Conservation (phyloP, 495 filamentous ascomycete genomes). For the Penicillium canescens region DNA sequence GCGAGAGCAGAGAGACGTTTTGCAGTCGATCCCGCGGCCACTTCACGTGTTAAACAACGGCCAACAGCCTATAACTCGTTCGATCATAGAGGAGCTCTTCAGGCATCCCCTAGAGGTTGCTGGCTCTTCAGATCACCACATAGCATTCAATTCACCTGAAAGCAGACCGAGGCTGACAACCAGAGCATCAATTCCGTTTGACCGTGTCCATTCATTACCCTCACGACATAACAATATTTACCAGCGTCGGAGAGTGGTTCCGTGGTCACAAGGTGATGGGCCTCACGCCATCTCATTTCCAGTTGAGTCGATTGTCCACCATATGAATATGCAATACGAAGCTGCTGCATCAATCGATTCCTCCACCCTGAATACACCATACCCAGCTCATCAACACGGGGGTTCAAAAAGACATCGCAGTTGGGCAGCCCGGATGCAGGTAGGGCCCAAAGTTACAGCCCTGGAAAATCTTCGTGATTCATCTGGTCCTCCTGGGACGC, state of each 20-base stretch:
- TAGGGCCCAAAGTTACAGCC: conserved; percentile 17
- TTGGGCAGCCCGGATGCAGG: conserved; percentile 43
- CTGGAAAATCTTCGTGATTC: conserved; percentile 15
- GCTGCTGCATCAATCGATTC: neutral
- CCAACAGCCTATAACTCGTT: neutral
- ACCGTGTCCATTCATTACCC: neutral
- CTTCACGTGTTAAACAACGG: neutral
- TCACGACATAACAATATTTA: neutral
- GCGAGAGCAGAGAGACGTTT: neutral
- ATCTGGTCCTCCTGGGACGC: conserved; percentile 41
- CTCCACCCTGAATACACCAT: neutral
- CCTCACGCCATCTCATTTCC: neutral
- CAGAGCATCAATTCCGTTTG: neutral
- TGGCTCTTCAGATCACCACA: neutral
- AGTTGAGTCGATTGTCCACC: neutral
- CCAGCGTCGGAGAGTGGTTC: neutral
- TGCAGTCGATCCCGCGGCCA: neutral
- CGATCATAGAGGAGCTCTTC: conserved; percentile 2
- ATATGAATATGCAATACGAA: neutral
- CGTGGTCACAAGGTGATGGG: neutral
- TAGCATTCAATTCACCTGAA: neutral
- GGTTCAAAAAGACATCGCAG: conserved; percentile 25
- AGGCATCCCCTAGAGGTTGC: neutral
- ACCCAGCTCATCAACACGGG: neutral
- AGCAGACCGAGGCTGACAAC: neutral